These are phyloP conservation scores for Pilaira anomala DNA, from an alignment of 192 early-diverging fungal genomes.

Conservation along the genomic window DNA sequence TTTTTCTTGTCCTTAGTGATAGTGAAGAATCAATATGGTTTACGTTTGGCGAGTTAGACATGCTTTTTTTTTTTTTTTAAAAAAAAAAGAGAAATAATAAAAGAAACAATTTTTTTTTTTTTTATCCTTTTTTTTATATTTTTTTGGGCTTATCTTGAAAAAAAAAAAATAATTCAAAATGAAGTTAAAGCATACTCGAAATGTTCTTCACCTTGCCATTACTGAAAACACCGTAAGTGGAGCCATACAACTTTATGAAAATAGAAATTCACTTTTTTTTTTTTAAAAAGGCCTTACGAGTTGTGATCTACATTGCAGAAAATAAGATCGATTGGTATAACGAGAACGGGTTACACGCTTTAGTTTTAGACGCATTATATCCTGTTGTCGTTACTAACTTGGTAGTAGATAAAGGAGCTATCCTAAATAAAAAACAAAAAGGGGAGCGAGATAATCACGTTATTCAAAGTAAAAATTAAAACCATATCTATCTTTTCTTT, in stretches of 20 bases:
- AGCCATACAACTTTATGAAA: background rate
- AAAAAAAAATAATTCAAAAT: background rate
- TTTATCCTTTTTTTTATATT: background rate
- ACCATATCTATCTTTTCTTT: no score
- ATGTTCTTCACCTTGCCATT: conserved; percentile 10
- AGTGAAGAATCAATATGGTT: no score
- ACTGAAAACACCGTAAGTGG: conserved; percentile 3
- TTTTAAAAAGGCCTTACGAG: background rate
- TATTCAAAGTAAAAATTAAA: background rate
- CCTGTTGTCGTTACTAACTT: background rate
- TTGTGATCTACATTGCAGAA: background rate
- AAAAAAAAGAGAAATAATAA: background rate
- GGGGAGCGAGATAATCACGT: background rate
- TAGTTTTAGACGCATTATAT: background rate
- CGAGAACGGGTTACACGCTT: background rate
- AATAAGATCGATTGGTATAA: conserved; percentile 14
- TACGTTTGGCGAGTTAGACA: background rate
- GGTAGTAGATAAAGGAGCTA: background rate
- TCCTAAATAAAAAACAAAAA: background rate
- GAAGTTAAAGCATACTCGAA: background rate
- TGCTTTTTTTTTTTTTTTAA: background rate
- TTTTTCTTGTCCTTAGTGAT: no score
- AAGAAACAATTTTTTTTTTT: background rate
- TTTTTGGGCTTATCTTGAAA: background rate
- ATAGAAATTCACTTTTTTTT: background rate